Percentiles rank a stretch among this genome's conserved stretches.
Conservation (phyloP, 257 asterid genomes). For the Handroanthus guayacan region DNA sequence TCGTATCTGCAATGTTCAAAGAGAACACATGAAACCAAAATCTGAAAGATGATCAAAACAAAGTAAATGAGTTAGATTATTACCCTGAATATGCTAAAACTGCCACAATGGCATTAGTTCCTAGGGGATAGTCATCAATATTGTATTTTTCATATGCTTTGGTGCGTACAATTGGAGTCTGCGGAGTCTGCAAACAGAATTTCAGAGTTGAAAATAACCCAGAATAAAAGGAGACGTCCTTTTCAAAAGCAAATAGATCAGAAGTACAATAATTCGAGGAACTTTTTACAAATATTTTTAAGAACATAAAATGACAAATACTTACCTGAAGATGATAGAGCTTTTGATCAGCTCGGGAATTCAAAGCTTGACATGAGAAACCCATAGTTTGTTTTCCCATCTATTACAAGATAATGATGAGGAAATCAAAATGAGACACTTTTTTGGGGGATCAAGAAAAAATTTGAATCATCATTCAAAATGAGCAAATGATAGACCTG, state of each 20-base stretch:
- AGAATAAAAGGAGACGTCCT: not conserved
- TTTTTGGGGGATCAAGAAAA: slow-evolving; percentile 10
- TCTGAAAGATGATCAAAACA: slow-evolving; percentile 21
- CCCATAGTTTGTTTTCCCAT: slow-evolving; percentile 99
- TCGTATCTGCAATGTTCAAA: slow-evolving; percentile 69
- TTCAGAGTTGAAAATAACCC: slow-evolving; percentile 10
- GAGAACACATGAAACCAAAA: slow-evolving; percentile 35
- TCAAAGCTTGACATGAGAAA: slow-evolving; percentile 81
- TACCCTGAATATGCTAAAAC: slow-evolving; percentile 99
- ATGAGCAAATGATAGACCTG: slow-evolving; percentile 62
- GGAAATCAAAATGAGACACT: slow-evolving; percentile 34
- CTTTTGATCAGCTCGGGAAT: slow-evolving; percentile 95
- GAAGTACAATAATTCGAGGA: slow-evolving; percentile 5
- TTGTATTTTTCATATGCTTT: slow-evolving; percentile 80
- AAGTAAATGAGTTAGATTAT: slow-evolving; percentile 23
- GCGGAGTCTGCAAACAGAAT: slow-evolving; percentile 79
- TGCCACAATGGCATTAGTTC: slow-evolving; percentile 97
- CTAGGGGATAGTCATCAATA: slow-evolving; percentile 88
- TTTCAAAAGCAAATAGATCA: slow-evolving; percentile 20
- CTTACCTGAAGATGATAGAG: slow-evolving; percentile 97
- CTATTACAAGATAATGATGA: slow-evolving; percentile 50
- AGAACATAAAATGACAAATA: slow-evolving; percentile 18
- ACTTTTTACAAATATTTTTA: not conserved
- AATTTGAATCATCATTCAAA: slow-evolving; percentile 22
- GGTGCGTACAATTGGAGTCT: slow-evolving; percentile 97